phyloP scores from a whole-genome alignment of 1,139 yeast genomes.

The Suhomyces ambrosiae region DNA sequence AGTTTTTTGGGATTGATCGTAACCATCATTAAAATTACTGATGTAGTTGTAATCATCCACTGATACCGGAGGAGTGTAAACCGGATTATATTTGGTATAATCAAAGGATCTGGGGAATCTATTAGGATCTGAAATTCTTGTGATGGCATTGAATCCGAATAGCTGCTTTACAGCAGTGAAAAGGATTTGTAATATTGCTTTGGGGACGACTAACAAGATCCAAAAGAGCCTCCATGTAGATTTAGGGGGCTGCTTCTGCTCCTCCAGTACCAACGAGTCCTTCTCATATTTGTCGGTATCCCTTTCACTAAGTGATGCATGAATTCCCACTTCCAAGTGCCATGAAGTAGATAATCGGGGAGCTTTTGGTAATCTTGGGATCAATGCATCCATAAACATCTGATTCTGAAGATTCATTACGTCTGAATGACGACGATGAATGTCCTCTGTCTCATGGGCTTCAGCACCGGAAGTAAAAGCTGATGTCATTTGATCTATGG shows the following conservation, averaged over 20 bases:
- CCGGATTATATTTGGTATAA: conserved; percentile 17
- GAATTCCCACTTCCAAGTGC: conserved; percentile 51
- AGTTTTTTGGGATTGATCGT: conserved; percentile 41
- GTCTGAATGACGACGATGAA: conserved; percentile 11
- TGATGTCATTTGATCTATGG: neutral
- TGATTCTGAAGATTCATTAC: conserved; percentile 36
- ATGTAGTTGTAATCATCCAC: conserved; percentile 6
- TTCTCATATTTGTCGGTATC: neutral
- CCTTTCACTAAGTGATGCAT: conserved; percentile 34
- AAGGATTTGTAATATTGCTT: conserved; percentile 36
- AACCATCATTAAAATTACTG: conserved; percentile 46
- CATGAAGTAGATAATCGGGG: conserved; percentile 43
- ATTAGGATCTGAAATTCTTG: conserved; percentile 15
- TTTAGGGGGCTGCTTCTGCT: conserved; percentile 6
- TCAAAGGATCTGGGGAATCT: conserved; percentile 17
- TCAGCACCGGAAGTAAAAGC: conserved; percentile 14
- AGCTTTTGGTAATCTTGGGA: conserved; percentile 48
- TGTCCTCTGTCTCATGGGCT: conserved; percentile 11
- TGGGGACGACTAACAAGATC: conserved; percentile 51
- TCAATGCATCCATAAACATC: conserved; percentile 34
- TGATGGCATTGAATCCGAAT: conserved; percentile 24
- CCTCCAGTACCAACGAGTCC: conserved; percentile 1
- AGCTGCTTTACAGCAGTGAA: conserved; percentile 36
- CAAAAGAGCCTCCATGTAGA: conserved; percentile 30
- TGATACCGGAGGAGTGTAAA: conserved; percentile 2